Conservation (phyloP, 2,329 filamentous ascomycete genomes). For the Fusarium sp. region DNA sequence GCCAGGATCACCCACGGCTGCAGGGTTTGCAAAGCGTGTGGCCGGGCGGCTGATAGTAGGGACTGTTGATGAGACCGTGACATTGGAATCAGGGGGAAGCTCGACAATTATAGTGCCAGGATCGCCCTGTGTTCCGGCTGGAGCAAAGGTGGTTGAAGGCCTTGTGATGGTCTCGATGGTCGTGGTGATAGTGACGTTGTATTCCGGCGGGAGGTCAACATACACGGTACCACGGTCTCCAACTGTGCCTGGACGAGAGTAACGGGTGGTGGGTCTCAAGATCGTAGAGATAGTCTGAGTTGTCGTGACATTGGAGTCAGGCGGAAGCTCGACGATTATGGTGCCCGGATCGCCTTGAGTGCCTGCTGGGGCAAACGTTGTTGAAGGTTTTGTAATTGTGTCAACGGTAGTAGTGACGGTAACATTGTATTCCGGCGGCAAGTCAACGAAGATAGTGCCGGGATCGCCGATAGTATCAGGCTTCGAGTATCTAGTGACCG, state of each 20-base stretch:
- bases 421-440: conserved; percentile 19
- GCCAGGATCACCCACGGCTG: conserved; percentile 1
- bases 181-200: conserved; percentile 7
- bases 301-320: neutral
- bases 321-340: conserved; percentile 6
- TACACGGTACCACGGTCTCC: conserved; percentile 15
- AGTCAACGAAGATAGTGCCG: conserved; percentile 3
- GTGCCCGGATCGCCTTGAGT: conserved; percentile 17
- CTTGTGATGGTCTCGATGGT: conserved; percentile 7
- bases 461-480: conserved; percentile 3
- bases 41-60: neutral
- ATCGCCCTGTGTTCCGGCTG: conserved; percentile 2
- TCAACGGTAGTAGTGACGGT: conserved; percentile 2
- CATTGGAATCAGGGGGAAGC: conserved; percentile 9
- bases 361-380: conserved; percentile 6
- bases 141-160: conserved; percentile 4
- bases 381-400: conserved; percentile 6
- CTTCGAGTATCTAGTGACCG: neutral
- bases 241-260: neutral
- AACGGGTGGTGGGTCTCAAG: conserved; percentile 4
- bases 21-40: conserved; percentile 3
- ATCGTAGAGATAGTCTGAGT: conserved; percentile 6
- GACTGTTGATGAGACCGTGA: neutral
- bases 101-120: conserved; percentile 14
- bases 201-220: conserved; percentile 6